These are phyloP conservation scores for Boletus rufocinnamomeus DNA, from an alignment of 768 basidiomycete species.

Conservation along the genomic window DNA sequence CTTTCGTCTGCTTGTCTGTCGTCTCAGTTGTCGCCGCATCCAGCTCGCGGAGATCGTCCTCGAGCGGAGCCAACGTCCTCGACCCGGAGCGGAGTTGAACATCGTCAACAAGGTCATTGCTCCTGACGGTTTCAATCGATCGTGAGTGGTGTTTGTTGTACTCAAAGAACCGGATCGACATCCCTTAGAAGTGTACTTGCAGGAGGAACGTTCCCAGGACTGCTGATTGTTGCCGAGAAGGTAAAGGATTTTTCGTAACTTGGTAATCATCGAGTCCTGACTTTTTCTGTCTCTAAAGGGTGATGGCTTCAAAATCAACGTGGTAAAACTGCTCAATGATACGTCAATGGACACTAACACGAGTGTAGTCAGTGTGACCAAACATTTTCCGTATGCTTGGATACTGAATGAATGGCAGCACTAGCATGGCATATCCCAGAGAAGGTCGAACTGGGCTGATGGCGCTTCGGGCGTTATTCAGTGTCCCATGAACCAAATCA, in stretches of 20 bases:
- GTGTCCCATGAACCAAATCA: slow-evolving; percentile 30
- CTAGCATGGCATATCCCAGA: slow-evolving; percentile 56
- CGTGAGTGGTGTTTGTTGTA: slow-evolving; percentile 31
- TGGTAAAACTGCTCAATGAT: no score
- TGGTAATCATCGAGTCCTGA: not conserved
- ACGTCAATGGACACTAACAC: no score
- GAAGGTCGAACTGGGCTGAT: slow-evolving; percentile 45
- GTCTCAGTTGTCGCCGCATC: not conserved
- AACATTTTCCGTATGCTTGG: not conserved
- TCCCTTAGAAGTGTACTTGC: slow-evolving; percentile 42
- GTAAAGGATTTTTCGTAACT: slow-evolving; percentile 2
- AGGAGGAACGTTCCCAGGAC: slow-evolving; percentile 46
- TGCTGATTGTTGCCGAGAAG: slow-evolving; percentile 44
- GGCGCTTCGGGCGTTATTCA: slow-evolving; percentile 41
- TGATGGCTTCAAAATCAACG: slow-evolving; percentile 39
- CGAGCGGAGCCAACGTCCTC: slow-evolving; percentile 1
- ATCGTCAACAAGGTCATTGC: slow-evolving; percentile 41
- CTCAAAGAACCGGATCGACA: not conserved
- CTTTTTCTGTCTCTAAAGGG: slow-evolving; percentile 33
- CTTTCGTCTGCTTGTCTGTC: not conserved
- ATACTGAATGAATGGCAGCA: slow-evolving; percentile 39
- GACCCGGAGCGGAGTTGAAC: slow-evolving; percentile 30
- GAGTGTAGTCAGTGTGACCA: slow-evolving; percentile 44
- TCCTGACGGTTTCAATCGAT: no score
- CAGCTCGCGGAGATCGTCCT: no score